Evolutionary conservation across 371 early-diverging fungal species (phyloP), one percentile per base, ranked within the genome.

Genomic region (Mortierella sp.): DNA sequence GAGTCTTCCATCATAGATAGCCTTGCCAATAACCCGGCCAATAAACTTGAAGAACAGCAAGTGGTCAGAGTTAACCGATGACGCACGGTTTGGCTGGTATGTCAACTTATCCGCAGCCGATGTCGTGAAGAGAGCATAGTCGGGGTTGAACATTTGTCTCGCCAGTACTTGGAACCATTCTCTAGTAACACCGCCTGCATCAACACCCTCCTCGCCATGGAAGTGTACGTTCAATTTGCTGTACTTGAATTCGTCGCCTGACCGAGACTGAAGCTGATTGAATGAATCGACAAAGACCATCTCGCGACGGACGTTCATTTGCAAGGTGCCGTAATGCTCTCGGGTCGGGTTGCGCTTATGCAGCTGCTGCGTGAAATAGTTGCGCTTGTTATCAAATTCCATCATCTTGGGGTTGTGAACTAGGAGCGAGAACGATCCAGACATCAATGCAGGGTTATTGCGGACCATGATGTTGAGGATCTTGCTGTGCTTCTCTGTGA

Each of bases 141-240:
- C 94, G 11, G 99, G 99, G 84, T 99, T 97, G 87, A 99, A 97
- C 97, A 99, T 98, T 82, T 98, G 97, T 61, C 97, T 89, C 9
- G 98, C 94, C 6, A 99, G 89, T 10, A 95, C 97, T 62, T 94
- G 93, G 91, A 97, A 98, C 99, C 99, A 99, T 86, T 99, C 99
- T 69, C 99, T 92, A 4, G 98, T 96, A 19, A 99, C 95, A 62
- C 99, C 99, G 43, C 99, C 99, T 33, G 95, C 98, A 90, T 99
- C 99, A 1, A 99, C 94, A 62, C 99, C 99, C 77, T 98, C 98
- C 87, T 99, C 99, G 24, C 96, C 96, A 69, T 94, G 89, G 87
- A 99, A 99, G 59, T 95, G 93, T 28, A 99, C 97, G 76, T 91
- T 93, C 52, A 99, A 88, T 80, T 96, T 97, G 65, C 96, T 96